Base-by-base conservation (phyloP, 108 stramenopile species). In the Pseudonitzschia multiseries region DNA sequence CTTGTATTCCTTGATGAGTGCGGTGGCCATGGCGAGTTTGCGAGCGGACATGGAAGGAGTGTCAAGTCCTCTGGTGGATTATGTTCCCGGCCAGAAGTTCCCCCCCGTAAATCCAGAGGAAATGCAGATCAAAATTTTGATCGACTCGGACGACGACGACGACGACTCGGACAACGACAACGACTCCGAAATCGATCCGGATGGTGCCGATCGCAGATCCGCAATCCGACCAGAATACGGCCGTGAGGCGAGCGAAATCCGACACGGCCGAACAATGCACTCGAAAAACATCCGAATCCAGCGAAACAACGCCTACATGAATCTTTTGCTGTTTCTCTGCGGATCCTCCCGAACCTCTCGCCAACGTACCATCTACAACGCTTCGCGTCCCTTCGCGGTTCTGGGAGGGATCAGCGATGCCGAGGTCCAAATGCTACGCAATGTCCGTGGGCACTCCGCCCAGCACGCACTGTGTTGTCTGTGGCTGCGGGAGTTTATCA, bases 401-500 rank as follows among this genome's bases (percentile, higher is more conserved):
- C 52, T 92, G 43, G 91, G 91, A 46, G 88, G 91, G 14, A 76
- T 92, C 0, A 82, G 81, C 65, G 87, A 89, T 69, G 57, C 53
- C 6, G 91, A 92, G 74, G 71, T 79, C 8, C 73, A 74, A 32
- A 36, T 40, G 24, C 46, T 92, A 14, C 84, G 84, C 42, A 56
- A 54, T 36, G 88, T 87, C 0, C 74, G 79, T 36, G 91, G 91
- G 17, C 83, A 88, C 27, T 59, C 65, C 4, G 91, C 91, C 4
- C 87, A 89, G 61, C 76, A 87, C 24, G 74, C 91, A 10, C 66
- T 92, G 48, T 84, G 80, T 33, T 69, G 56, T 29, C 26, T 92
- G 28, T 92, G 88, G 88, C 59, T 88, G 43, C 79, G 84, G 60
- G 89, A 92, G 73, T 89, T 89, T 46, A 76, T 89, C 1, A 67